Conservation (phyloP, 306 rosid genomes). For the Bauhinia variegata region DNA sequence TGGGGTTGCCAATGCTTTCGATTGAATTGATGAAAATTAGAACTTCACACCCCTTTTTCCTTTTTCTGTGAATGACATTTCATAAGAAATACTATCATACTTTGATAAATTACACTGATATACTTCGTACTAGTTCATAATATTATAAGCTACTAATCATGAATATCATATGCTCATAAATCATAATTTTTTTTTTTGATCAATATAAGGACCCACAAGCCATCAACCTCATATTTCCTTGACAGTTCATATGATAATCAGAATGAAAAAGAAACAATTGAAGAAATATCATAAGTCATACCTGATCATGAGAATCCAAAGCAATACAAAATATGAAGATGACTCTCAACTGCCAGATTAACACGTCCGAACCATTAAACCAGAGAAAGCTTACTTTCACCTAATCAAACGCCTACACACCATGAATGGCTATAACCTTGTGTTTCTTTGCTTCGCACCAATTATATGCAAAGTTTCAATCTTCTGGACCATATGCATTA, state of each 20-base stretch:
- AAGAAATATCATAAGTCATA: conserved; percentile 39
- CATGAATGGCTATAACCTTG: conserved; percentile 25
- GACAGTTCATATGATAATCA: conserved; percentile 30
- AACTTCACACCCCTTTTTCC: background rate
- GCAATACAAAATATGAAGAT: conserved; percentile 51
- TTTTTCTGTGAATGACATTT: background rate
- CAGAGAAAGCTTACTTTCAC: conserved; percentile 43
- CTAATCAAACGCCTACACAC: conserved; percentile 41
- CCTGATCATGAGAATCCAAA: conserved; percentile 50
- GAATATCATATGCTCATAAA: conserved; percentile 28
- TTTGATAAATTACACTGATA: conserved; percentile 1
- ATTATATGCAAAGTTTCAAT: conserved; percentile 39
- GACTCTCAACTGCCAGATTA: conserved; percentile 63
- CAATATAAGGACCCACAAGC: conserved; percentile 25
- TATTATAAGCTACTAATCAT: conserved; percentile 21
- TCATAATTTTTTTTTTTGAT: conserved; percentile 13
- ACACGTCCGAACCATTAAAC: conserved; percentile 33
- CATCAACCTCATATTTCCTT: conserved; percentile 33
- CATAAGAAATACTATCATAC: background rate
- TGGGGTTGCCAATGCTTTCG: conserved; percentile 9
- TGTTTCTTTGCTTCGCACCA: conserved; percentile 54
- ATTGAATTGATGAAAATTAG: conserved; percentile 28
- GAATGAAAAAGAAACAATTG: conserved; percentile 29
- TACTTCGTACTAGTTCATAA: conserved; percentile 1
- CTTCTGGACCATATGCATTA: conserved; percentile 56